Conservation (phyloP, 768 basidiomycete species). For the Mycena rosella region DNA sequence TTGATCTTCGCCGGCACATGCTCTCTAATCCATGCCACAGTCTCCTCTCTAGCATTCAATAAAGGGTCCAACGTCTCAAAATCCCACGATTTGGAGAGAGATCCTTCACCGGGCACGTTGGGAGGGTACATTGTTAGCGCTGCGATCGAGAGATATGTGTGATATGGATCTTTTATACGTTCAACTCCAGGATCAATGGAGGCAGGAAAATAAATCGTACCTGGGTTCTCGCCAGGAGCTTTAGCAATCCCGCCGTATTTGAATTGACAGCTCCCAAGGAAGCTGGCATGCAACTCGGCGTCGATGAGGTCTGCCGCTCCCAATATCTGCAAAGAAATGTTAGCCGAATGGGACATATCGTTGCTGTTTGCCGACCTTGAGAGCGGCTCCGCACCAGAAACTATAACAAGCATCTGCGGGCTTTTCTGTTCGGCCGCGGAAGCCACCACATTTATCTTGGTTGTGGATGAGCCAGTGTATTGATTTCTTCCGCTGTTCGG, state of each 20-base stretch:
- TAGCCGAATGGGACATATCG: constrained; percentile 4
- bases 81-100: constrained; percentile 59
- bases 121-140: constrained; percentile 78
- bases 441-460: constrained; percentile 81
- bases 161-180: constrained; percentile 82
- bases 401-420: constrained; percentile 94
- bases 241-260: constrained; percentile 92
- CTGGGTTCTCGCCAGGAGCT: constrained; percentile 82
- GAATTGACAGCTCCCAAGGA: constrained; percentile 85
- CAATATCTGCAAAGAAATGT: constrained; percentile 68
- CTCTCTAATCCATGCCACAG: constrained; percentile 74
- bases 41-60: constrained; percentile 77
- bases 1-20: constrained; percentile 58
- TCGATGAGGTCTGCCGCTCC: constrained; percentile 71
- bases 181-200: constrained; percentile 9
- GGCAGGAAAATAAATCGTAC: constrained; percentile 58
- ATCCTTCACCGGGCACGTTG: constrained; percentile 45
- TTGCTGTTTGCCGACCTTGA: constrained; percentile 65
- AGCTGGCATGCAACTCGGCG: constrained; percentile 64
- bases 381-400: constrained; percentile 92
- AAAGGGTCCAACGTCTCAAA: constrained; percentile 75
- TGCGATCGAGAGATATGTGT: constrained; percentile 93
- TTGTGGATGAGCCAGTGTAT: constrained; percentile 84
- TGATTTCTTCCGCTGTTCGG: constrained; percentile 63
- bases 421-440: constrained; percentile 91